Evolutionary conservation across 768 basidiomycete genomes (phyloP).

Genomic region (Lentinula detonsa): DNA sequence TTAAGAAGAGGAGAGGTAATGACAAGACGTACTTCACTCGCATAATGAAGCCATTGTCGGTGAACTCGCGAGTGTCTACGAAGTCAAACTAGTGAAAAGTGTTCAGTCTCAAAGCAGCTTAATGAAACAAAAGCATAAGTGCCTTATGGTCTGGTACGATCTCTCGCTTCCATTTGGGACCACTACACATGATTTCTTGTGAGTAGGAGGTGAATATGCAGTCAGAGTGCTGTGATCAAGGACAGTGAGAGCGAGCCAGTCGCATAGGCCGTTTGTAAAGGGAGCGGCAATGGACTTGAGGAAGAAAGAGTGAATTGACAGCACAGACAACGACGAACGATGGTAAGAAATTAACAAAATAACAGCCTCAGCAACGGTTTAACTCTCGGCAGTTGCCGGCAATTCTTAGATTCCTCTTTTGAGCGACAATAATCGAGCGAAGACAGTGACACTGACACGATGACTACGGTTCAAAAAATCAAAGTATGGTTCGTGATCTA

Average conservation of each 20-base stretch:
- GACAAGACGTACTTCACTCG: conserved; percentile 65
- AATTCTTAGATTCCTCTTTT: not conserved
- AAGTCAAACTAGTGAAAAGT: conserved; percentile 78
- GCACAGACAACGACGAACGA: conserved; percentile 11
- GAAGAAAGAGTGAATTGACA: conserved; percentile 17
- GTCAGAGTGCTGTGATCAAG: conserved; percentile 17
- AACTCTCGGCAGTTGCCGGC: not conserved
- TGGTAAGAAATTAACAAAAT: not conserved
- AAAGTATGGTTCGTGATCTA: conserved; percentile 43
- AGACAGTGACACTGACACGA: conserved; percentile 22
- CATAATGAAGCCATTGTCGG: conserved; percentile 80
- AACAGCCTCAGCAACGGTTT: not conserved
- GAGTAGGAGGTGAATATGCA: conserved; percentile 16
- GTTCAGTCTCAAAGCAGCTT: conserved; percentile 15
- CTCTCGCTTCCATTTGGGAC: conserved; percentile 93
- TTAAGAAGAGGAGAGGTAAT: not conserved
- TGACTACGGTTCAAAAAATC: conserved; percentile 91
- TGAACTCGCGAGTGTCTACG: conserved; percentile 89
- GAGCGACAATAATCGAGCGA: not conserved
- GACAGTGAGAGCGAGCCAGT: conserved; percentile 44
- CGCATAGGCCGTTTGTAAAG: conserved; percentile 26
- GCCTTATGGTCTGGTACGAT: conserved; percentile 98
- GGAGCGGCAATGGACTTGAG: conserved; percentile 13
- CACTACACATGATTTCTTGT: conserved; percentile 51
- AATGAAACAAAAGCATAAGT: conserved; percentile 12